Base-by-base conservation (phyloP, 768 basidiomycete genomes). In the Tricholoma terreum region DNA sequence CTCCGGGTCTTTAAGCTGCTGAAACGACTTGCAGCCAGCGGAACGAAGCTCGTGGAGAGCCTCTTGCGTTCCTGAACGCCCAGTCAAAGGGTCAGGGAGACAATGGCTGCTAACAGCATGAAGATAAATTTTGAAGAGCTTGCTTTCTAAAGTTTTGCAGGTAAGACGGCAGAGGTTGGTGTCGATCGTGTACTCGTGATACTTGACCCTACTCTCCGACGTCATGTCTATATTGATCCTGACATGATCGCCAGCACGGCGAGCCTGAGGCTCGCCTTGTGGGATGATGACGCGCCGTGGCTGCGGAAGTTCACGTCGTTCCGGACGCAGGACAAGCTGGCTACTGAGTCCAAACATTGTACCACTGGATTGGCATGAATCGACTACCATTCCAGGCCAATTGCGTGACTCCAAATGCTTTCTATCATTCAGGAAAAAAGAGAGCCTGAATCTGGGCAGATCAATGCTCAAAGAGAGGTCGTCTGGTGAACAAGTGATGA, bases 101-200 rank as follows among this genome's bases (percentile, higher is more conserved):
- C 71, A 72, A 43, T 75, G 71, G 24, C 75, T 75, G 2, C 74
- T 80, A 2, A 80, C 56, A 15, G 77, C 76, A 43, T 83, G 82
- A 14, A 83, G 67, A 51, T 78, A 78, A 2, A 73, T 67, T 46
- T 68, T 69, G 54, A 70, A 79, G 7, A 80, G 65, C 34, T 63
- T 65, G 57, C 67, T 65, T 5, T 60, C 58, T 21, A 73, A 57
- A 66, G 68, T 53, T 65, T 62, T 58, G 50, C 76, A 68, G 4
- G 66, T 60, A 12, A 78, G 59, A 17, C 69, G 60, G 31, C 73
- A 69, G 14, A 77, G 64, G 14, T 68, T 64, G 2, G 52, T 51
- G 61, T 78, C 74, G 43, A 77, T 60, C 7, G 67, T 64, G 53
- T 75, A 77, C 22, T 57, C 63, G 46, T 62, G 58, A 43, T 64